These are phyloP conservation scores for Aspergillus kassunensis DNA, from an alignment of 495 filamentous ascomycete species.

Conservation along the genomic window DNA sequence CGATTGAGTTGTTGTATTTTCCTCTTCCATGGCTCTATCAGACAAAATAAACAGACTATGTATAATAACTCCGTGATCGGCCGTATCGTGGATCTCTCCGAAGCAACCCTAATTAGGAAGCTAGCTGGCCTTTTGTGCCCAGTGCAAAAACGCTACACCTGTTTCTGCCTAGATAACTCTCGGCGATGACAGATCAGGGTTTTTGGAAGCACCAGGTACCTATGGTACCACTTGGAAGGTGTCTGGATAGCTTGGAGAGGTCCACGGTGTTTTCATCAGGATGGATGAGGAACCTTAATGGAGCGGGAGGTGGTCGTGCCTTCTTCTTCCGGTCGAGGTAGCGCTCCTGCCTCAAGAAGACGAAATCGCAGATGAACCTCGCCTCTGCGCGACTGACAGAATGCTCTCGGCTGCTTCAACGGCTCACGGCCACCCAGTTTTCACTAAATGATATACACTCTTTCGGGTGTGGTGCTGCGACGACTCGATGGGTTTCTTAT, in stretches of 20 bases:
- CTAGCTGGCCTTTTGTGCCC: too few relatives aligned
- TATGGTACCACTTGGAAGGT: too few relatives aligned
- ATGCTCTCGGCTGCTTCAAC: background rate
- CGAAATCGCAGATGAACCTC: too few relatives aligned
- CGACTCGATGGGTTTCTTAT: slow-evolving; percentile 10
- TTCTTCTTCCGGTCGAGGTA: background rate
- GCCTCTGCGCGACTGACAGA: background rate
- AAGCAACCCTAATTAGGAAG: too few relatives aligned
- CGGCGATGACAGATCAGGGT: too few relatives aligned
- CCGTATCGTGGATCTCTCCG: too few relatives aligned
- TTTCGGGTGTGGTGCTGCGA: background rate
- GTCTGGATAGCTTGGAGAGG: too few relatives aligned
- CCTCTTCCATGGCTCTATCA: background rate
- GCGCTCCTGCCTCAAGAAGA: background rate
- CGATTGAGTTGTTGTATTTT: slow-evolving; percentile 3
- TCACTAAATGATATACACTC: background rate
- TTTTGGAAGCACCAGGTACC: too few relatives aligned
- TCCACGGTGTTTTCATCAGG: too few relatives aligned
- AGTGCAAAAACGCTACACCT: too few relatives aligned
- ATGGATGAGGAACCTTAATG: too few relatives aligned
- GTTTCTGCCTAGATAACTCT: too few relatives aligned
- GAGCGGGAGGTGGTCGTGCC: background rate
- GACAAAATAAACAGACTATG: background rate
- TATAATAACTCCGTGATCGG: slow-evolving; percentile 3
- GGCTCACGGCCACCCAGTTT: background rate